Conservation (phyloP, 1,284 basidiomycete species). For the Ganoderma sp. region DNA sequence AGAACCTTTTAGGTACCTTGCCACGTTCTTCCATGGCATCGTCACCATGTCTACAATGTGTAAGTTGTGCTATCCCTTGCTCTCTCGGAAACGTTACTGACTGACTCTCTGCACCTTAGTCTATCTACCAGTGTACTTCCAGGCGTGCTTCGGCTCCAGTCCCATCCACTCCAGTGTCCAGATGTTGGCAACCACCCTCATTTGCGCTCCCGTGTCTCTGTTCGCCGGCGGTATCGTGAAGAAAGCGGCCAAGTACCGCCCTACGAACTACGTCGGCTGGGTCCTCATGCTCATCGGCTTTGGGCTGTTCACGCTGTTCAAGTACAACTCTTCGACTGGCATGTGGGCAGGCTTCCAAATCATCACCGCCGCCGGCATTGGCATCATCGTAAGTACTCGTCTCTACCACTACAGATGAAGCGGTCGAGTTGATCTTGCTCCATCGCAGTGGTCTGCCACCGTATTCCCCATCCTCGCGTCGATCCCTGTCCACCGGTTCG, state of each 20-base stretch:
- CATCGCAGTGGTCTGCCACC: constrained; percentile 33
- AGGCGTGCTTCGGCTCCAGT: constrained; percentile 42
- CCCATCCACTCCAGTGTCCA: constrained; percentile 38
- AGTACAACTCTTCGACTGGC: constrained; percentile 35
- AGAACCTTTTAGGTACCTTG: constrained; percentile 29
- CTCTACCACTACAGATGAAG: no score
- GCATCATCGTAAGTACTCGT: constrained; percentile 35
- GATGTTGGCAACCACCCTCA: constrained; percentile 32
- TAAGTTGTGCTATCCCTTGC: background rate
- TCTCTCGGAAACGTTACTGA: background rate
- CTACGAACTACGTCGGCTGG: constrained; percentile 39
- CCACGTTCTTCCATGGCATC: constrained; percentile 29
- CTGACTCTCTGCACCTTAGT: constrained; percentile 31
- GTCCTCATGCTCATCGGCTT: constrained; percentile 39
- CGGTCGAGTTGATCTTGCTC: no score
- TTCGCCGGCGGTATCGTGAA: constrained; percentile 33
- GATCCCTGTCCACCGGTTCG: constrained; percentile 38
- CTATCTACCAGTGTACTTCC: constrained; percentile 48
- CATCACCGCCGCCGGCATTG: constrained; percentile 34
- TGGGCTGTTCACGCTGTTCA: constrained; percentile 38
- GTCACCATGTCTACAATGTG: constrained; percentile 24
- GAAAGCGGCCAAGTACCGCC: constrained; percentile 34
- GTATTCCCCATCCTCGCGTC: constrained; percentile 46
- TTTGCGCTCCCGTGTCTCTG: constrained; percentile 36
- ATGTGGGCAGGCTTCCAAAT: constrained; percentile 45